A percentile compares a stretch with the other conserved stretches of the same genome.
These are phyloP conservation scores for Penicillium expansum DNA, from an alignment of 2,329 filamentous ascomycete species.

Conservation along the genomic window DNA sequence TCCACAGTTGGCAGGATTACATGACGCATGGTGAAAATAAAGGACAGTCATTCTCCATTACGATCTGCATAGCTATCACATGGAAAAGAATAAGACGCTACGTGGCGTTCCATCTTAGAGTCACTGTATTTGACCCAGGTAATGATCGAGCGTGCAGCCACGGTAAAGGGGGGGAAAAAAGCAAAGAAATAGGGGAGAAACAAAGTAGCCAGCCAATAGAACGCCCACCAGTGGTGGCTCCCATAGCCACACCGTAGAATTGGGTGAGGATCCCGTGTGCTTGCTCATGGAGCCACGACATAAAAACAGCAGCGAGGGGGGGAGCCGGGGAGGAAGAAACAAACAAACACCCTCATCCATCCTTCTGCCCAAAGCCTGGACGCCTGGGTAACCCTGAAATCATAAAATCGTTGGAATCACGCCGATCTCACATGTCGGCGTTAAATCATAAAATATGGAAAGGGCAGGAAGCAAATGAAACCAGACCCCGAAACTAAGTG, in stretches of 20 bases:
- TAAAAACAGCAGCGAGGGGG: neutral
- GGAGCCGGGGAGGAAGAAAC: neutral
- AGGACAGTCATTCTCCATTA: slow-evolving; percentile 20
- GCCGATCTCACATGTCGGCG: neutral
- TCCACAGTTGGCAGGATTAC: neutral
- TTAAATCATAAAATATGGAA: slow-evolving; percentile 2
- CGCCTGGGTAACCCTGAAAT: slow-evolving; percentile 5
- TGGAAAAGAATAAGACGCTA: neutral
- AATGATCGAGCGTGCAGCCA: neutral
- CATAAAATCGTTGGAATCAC: slow-evolving; percentile 3
- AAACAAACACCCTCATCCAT: neutral
- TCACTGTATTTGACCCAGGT: neutral
- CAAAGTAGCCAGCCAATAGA: slow-evolving; percentile 4
- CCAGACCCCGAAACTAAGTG: neutral
- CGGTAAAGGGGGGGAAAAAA: neutral
- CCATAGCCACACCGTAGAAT: neutral
- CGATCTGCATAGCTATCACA: slow-evolving; percentile 10
- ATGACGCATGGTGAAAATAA: neutral
- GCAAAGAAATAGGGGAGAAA: slow-evolving; percentile 5
- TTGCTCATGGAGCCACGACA: neutral
- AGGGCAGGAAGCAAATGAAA: neutral
- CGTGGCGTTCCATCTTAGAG: neutral
- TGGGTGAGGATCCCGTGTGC: neutral
- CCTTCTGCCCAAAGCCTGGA: neutral
- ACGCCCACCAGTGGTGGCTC: slow-evolving; percentile 3